Percentiles rank a stretch among this genome's conserved stretches.
Evolutionary conservation across 225 moss, liverwort and hornwort species (phyloP).

Genomic region (Physcomitrellopsis africana): DNA sequence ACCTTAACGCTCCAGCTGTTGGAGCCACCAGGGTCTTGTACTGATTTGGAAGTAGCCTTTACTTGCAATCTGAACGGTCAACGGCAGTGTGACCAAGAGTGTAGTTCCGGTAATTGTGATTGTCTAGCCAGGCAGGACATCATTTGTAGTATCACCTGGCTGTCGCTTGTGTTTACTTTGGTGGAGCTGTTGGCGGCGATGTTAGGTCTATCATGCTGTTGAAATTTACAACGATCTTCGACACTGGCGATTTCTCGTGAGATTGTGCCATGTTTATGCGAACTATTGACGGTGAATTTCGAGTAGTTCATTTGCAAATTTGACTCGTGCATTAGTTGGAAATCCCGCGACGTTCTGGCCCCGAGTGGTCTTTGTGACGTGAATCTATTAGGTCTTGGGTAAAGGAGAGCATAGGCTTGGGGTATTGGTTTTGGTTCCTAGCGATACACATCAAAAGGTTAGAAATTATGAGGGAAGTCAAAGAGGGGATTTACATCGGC

Average conservation of each 20-base stretch:
- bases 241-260: no score
- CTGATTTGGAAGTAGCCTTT: no score
- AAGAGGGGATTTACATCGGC: conserved; percentile 54
- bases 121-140: no score
- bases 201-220: not conserved
- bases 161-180: not conserved
- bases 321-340: not conserved
- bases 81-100: no score
- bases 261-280: not conserved
- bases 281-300: not conserved
- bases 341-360: not conserved
- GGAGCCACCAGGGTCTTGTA: no score
- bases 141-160: not conserved
- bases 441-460: not conserved
- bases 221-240: not conserved
- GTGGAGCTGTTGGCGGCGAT: not conserved
- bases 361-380: not conserved
- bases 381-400: not conserved
- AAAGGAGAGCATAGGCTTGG: not conserved
- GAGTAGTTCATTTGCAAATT: not conserved
- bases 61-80: no score
- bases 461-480: conserved; percentile 54
- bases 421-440: not conserved
- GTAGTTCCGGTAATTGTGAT: no score
- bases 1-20: no score